Base-by-base conservation (phyloP, 805 yeast species). In the Tetrapisispora fleetii region DNA sequence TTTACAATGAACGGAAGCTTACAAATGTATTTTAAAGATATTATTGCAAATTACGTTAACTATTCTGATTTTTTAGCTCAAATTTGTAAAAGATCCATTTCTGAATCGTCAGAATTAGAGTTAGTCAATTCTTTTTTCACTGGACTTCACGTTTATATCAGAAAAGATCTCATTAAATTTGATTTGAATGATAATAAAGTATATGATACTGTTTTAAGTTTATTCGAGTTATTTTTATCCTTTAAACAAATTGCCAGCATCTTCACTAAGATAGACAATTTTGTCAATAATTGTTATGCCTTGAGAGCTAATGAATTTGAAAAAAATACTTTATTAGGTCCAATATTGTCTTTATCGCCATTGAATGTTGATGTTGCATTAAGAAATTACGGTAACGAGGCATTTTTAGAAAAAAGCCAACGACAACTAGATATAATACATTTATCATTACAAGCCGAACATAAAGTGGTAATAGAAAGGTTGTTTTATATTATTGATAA, bases 271-370 rank as follows among this genome's bases (percentile, higher is more conserved):
- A 67, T 81, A 38, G 77, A 79, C 43, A 73, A 74, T 1, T 82
- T 83, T 59, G 65, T 67, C 57, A 71, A 77, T 9, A 68, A 73
- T 1, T 40, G 43, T 17, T 71, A 72, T 8, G 65, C 71, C 45
- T 54, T 63, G 14, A 67, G 75, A 11, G 78, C 83, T 1, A 65
- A 74, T 17, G 73, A 75, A 42, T 76, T 76, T 57, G 95, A 85
- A 58, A 67, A 68, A 16, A 70, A 72, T 22, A 78, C 95, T 0
- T 64, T 86, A 17, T 67, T 91, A 48, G 98, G 97, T 2, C 84
- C 95, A 8, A 71, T 88, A 30, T 74, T 87, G 48, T 72, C 81
- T 49, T 66, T 88, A 21, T 85, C 95, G 0, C 95, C 96, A 0
- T 67, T 89, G 43, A 73, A 78, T 43, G 72, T 75, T 2, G 65